phyloP scores from a whole-genome alignment of 2,329 filamentous ascomycete genomes.

The Diaporthe sp. region DNA sequence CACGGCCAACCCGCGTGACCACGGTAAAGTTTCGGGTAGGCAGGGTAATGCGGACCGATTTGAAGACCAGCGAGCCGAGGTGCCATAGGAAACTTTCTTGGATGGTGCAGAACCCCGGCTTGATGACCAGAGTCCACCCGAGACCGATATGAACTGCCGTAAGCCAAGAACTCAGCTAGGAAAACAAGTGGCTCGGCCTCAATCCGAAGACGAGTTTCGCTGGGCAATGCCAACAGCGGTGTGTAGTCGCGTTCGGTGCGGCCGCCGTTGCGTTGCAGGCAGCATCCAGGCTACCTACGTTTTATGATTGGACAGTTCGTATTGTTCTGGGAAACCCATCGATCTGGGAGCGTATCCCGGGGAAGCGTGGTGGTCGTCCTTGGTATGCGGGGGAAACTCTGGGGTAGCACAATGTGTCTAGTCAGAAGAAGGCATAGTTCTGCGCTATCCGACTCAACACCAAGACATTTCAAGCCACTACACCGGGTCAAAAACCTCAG shows the following conservation, averaged over 20 bases:
- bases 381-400: conserved; percentile 15
- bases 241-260: neutral
- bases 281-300: neutral
- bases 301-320: neutral
- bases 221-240: conserved; percentile 11
- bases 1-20: neutral
- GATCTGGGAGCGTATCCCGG: neutral
- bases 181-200: conserved; percentile 29
- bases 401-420: neutral
- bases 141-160: neutral
- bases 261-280: neutral
- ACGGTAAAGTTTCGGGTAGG: neutral
- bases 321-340: neutral
- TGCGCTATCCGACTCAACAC: conserved; percentile 1
- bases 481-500: conserved; percentile 7
- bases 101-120: no score
- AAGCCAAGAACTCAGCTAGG: conserved; percentile 8
- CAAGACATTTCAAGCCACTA: conserved; percentile 8
- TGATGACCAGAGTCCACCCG: neutral
- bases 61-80: neutral
- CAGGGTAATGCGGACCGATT: neutral
- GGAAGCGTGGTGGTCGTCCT: neutral
- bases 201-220: neutral
- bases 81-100: neutral
- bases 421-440: neutral